A percentile compares a stretch with the other conserved stretches of the same genome.
phyloP scores from a whole-genome alignment of 208 protist species.

The Angomonas deanei region DNA sequence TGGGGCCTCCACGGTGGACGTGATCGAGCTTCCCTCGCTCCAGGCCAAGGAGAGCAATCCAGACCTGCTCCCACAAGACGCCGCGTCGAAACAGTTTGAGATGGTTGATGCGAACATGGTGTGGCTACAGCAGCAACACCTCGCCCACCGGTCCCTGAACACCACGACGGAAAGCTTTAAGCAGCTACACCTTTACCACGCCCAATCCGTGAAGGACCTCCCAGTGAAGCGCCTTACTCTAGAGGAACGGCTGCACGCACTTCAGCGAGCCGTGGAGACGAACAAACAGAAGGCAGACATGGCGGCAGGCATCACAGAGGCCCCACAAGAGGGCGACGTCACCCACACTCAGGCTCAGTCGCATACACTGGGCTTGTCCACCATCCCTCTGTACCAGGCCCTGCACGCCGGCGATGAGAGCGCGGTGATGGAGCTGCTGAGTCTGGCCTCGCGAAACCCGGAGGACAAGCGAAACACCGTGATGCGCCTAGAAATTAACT shows the following conservation, averaged over 20 bases:
- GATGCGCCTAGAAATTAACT: conserved; percentile 62
- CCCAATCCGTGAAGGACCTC: conserved; percentile 63
- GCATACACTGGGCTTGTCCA: conserved; percentile 67
- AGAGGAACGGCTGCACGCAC: conserved; percentile 58
- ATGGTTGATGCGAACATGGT: conserved; percentile 30
- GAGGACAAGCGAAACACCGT: conserved; percentile 61
- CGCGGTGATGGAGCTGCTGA: conserved; percentile 79
- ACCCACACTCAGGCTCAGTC: conserved; percentile 10
- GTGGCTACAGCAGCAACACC: conserved; percentile 35
- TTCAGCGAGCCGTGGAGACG: conserved; percentile 10
- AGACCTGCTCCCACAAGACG: conserved; percentile 8
- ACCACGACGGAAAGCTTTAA: conserved; percentile 55
- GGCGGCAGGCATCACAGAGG: background rate
- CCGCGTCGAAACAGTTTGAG: conserved; percentile 20
- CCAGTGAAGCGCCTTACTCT: conserved; percentile 62
- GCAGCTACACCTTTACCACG: conserved; percentile 34
- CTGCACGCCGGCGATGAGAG: conserved; percentile 72
- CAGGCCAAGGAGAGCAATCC: background rate
- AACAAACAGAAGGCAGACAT: background rate
- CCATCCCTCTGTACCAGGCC: conserved; percentile 79
- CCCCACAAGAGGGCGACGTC: background rate
- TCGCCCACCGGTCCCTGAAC: conserved; percentile 43
- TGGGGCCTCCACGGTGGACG: conserved; percentile 10
- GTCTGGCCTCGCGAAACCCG: conserved; percentile 39
- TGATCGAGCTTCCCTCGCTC: conserved; percentile 19